These are phyloP conservation scores for Yarrowia keelungensis DNA, from an alignment of 805 yeast species.

Conservation along the genomic window DNA sequence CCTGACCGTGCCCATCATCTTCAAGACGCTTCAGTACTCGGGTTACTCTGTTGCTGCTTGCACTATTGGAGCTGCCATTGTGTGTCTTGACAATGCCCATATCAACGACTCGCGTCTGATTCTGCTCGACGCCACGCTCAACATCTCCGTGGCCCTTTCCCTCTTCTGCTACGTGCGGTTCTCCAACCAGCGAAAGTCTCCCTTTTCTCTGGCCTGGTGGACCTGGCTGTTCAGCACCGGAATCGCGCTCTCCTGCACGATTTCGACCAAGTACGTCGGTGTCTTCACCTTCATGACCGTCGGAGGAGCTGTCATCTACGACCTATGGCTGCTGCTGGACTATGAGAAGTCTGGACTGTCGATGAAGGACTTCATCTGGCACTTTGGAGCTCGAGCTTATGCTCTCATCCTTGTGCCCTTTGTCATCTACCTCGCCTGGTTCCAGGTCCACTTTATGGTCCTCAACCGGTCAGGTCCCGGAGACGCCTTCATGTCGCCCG, in stretches of 20 bases:
- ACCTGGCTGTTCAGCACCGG: constrained; percentile 87
- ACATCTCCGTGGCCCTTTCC: constrained; percentile 81
- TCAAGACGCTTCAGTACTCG: constrained; percentile 83
- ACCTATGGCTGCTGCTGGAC: constrained; percentile 88
- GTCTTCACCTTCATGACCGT: constrained; percentile 86
- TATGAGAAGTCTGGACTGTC: constrained; percentile 65
- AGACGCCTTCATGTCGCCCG: constrained; percentile 91
- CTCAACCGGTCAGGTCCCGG: constrained; percentile 93
- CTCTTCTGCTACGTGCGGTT: constrained; percentile 81
- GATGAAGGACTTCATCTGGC: constrained; percentile 60
- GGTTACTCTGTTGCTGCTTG: constrained; percentile 81
- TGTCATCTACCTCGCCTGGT: constrained; percentile 83
- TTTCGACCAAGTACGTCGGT: constrained; percentile 96
- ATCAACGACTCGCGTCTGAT: constrained; percentile 89
- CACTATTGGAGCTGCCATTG: constrained; percentile 74
- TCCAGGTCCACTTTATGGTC: constrained; percentile 85
- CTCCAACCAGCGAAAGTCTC: constrained; percentile 67
- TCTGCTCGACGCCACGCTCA: constrained; percentile 87
- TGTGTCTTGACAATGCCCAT: constrained; percentile 89
- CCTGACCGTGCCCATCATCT: constrained; percentile 81
- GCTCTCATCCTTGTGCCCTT: constrained; percentile 82
- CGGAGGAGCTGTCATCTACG: constrained; percentile 84
- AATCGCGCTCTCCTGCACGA: constrained; percentile 83
- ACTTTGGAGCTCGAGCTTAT: constrained; percentile 74
- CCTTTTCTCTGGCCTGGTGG: constrained; percentile 83